Base-by-base conservation (phyloP, 495 filamentous ascomycete genomes). In the Pyrenopolyporus hunteri region DNA sequence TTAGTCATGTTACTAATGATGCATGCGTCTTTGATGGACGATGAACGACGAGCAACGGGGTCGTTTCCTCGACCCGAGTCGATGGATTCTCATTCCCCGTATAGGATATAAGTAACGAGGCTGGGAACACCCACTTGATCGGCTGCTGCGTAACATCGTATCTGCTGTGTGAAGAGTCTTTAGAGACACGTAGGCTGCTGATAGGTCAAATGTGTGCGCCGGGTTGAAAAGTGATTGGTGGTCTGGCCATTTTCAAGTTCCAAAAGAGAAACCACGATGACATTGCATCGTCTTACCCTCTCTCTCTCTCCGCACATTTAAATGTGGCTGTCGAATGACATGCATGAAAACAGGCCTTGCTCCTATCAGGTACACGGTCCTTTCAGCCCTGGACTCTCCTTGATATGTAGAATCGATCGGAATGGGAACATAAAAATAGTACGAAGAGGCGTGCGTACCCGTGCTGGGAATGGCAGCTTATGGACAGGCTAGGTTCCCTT, bases 271-370 rank as follows among this genome's bases (percentile, higher is more conserved):
- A 35, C 36, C n/a, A 40, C 26, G 14, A 32, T 43, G 20, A 17
- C 23, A 48, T 64, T 64, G 44, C 61, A 57, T 64, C 61, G 59
- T 59, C 42, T 54, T 36, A 49, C 55, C 39, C n/a, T 33, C 52
- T 50, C 55, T 32, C n/a, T 33, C 52, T 50, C 31, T 58, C 59
- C 45, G 42, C 53, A 64, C 29, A 47, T 13, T 33, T 22, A 53
- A 26, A 23, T 9, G 7, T 28, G 42, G 11, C 25, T 54, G 39
- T 46, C 31, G 28, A 48, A 58, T 58, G 60, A 58, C 47, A 58
- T 22, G 47, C 46, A 53, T 52, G 20, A 16, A 44, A 10, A 19
- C 43, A 29, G 53, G 32, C 33, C 19, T 59, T 47, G 48, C 16
- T 33, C n/a, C n/a, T n/a, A n/a, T n/a, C n/a, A n/a, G n/a, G n/a